These are phyloP conservation scores for Rhododendron simsii DNA, from an alignment of 148 eudicot genomes.

Conservation along the genomic window DNA sequence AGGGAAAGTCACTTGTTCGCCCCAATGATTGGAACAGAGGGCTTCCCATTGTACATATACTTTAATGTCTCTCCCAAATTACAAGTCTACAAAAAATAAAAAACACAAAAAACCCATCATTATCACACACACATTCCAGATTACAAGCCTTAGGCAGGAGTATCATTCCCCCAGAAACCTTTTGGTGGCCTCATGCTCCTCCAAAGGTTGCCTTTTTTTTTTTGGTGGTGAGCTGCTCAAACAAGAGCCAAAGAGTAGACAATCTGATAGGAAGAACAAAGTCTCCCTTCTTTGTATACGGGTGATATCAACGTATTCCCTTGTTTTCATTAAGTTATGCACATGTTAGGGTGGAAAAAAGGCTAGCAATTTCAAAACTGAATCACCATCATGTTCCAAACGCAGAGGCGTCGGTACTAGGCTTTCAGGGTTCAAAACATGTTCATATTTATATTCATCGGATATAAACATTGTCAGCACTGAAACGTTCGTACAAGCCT, in stretches of 20 bases:
- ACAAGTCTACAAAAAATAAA: slow-evolving; percentile 43
- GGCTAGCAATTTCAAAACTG: neutral
- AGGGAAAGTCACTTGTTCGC: slow-evolving; percentile 45
- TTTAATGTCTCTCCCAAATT: slow-evolving; percentile 55
- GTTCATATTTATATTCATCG: too few relatives aligned
- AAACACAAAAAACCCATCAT: neutral
- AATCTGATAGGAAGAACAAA: neutral
- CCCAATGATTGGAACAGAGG: slow-evolving; percentile 20
- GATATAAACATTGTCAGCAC: neutral
- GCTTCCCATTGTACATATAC: slow-evolving; percentile 58
- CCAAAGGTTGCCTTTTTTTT: neutral
- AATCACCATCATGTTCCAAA: neutral
- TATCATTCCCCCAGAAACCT: neutral
- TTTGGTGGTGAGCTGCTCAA: neutral
- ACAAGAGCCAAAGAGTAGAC: neutral
- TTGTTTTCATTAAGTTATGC: neutral
- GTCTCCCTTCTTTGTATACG: neutral
- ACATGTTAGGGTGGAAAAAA: neutral
- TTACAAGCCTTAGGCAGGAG: neutral
- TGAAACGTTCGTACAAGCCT: neutral
- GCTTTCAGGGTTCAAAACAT: neutral
- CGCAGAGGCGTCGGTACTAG: neutral
- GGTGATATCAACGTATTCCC: neutral
- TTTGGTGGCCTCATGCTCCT: neutral
- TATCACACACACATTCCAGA: neutral